These are phyloP conservation scores for Sapria himalayana DNA, from an alignment of 345 rosid species.

Conservation along the genomic window DNA sequence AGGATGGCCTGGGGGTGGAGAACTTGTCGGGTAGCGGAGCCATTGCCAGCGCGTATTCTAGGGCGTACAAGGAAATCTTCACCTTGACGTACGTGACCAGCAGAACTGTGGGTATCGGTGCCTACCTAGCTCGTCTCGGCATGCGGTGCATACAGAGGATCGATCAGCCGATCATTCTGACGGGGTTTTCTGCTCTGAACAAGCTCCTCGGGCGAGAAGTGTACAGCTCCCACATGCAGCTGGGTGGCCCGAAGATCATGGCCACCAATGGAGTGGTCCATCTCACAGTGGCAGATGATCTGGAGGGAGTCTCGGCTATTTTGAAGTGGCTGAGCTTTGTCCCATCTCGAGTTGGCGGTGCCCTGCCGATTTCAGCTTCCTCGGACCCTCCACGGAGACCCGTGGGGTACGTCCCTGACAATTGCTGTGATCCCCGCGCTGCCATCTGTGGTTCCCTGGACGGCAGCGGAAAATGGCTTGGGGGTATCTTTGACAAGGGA, in stretches of 20 bases:
- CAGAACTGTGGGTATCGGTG: conserved; percentile 94
- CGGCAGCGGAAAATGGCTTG: conserved; percentile 62
- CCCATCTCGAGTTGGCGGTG: conserved; percentile 65
- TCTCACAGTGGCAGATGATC: conserved; percentile 93
- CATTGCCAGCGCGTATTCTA: conserved; percentile 89
- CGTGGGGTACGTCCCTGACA: conserved; percentile 78
- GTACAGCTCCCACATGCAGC: conserved; percentile 99
- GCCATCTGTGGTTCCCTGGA: conserved; percentile 59
- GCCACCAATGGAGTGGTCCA: conserved; percentile 98
- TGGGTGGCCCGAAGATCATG: conserved; percentile 99
- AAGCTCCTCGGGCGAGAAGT: conserved; percentile 99
- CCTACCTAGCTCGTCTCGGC: conserved; percentile 95
- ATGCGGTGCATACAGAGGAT: conserved; percentile 98
- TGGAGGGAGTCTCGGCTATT: conserved; percentile 80
- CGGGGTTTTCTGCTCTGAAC: conserved; percentile 94
- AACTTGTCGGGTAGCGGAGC: conserved; percentile 95
- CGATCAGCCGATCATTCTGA: conserved; percentile 93
- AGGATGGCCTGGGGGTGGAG: conserved; percentile 94
- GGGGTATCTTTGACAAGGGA: conserved; percentile 88
- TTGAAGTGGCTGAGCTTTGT: conserved; percentile 86
- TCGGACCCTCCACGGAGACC: conserved; percentile 69
- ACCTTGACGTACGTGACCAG: conserved; percentile 91
- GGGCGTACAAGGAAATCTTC: conserved; percentile 92
- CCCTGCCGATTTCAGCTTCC: conserved; percentile 46
- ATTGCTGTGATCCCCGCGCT: conserved; percentile 92